Percentiles rank a stretch among this genome's conserved stretches.
Evolutionary conservation across 441 rosid genomes (phyloP).

Genomic region (Jatropha podagrica): DNA sequence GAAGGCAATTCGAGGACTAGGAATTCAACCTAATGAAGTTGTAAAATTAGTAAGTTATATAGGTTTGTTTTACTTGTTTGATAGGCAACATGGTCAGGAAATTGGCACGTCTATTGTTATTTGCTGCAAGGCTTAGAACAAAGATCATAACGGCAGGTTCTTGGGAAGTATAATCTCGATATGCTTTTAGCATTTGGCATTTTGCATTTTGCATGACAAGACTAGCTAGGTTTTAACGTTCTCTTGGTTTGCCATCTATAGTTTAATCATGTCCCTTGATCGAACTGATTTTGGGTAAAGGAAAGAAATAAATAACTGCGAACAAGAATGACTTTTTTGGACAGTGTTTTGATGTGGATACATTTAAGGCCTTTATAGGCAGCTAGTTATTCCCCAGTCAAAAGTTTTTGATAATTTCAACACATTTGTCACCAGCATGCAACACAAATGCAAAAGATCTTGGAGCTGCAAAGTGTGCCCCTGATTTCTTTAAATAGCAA

Average conservation of each 20-base stretch:
- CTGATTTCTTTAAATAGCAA: conserved; percentile 1
- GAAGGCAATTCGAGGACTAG: conserved; percentile 62
- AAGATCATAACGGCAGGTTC: neutral
- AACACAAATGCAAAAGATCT: neutral
- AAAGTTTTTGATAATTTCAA: neutral
- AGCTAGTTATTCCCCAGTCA: neutral
- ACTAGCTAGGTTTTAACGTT: neutral
- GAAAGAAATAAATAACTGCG: neutral
- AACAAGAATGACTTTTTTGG: neutral
- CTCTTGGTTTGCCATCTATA: neutral
- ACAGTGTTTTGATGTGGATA: neutral
- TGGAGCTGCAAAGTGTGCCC: neutral
- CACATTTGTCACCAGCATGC: neutral
- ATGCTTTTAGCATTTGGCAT: neutral
- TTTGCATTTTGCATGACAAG: neutral
- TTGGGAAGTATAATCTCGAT: neutral
- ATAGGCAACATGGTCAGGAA: conserved; percentile 7
- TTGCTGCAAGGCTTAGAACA: neutral
- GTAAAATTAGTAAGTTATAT: conserved; percentile 67
- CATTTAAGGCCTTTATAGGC: neutral
- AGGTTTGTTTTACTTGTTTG: conserved; percentile 14
- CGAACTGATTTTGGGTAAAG: neutral
- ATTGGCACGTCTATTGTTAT: conserved; percentile 11
- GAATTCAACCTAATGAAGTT: conserved; percentile 75
- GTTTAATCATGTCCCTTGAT: neutral